Percentiles rank a stretch among this genome's conserved stretches.
phyloP scores from a whole-genome alignment of 176 grass and related monocot genomes.

The Carex scoparia region DNA sequence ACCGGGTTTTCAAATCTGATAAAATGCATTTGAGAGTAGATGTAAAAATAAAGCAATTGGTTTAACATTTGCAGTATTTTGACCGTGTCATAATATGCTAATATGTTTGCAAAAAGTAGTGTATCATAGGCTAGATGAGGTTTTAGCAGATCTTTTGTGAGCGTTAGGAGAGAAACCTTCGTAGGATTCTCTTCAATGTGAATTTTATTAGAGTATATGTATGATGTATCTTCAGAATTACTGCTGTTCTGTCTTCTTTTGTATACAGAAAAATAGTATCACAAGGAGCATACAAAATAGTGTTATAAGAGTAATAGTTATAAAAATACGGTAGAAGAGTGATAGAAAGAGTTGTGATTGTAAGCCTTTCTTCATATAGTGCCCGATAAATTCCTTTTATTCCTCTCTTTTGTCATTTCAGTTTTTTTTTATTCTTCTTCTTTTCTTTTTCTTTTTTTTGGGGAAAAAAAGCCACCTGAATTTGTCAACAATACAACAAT shows the following conservation, averaged over 20 bases:
- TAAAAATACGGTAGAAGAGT: not conserved
- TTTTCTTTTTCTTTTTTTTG: too few relatives aligned
- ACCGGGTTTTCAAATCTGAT: not conserved
- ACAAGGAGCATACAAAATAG: not conserved
- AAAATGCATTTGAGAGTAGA: not conserved
- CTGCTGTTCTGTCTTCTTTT: not conserved
- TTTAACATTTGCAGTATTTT: not conserved
- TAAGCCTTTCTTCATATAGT: not conserved
- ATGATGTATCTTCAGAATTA: not conserved
- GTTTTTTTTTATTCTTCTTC: too few relatives aligned
- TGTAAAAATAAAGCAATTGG: not conserved
- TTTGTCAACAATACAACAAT: too few relatives aligned
- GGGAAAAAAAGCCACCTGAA: too few relatives aligned
- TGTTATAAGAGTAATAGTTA: not conserved
- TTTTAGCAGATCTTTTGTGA: not conserved
- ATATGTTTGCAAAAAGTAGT: slow-evolving; percentile 17
- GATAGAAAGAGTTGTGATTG: not conserved
- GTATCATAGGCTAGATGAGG: not conserved
- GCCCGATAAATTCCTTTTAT: too few relatives aligned
- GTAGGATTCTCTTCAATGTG: not conserved
- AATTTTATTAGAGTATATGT: not conserved
- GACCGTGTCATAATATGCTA: not conserved
- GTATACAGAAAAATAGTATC: too few relatives aligned
- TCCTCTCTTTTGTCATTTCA: too few relatives aligned
- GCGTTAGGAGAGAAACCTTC: not conserved